Evolutionary conservation across 345 rosid genomes (phyloP).

Genomic region (Salix dunnii): DNA sequence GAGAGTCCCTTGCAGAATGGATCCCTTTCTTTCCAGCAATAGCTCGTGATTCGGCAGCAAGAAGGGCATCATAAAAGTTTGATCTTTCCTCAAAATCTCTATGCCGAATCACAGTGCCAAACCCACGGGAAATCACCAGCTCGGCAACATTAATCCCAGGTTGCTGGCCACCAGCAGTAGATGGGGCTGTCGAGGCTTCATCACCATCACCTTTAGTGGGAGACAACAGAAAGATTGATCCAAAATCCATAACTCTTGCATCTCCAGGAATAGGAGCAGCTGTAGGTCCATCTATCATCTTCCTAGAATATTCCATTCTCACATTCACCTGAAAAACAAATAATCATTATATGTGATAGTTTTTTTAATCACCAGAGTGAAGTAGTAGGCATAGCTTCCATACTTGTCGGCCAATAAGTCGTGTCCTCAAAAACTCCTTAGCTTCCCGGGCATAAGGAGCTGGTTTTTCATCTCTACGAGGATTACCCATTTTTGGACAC

Average conservation of each 20-base stretch:
- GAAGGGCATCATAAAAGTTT: constrained; percentile 79
- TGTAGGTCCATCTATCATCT: constrained; percentile 61
- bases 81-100: constrained; percentile 98
- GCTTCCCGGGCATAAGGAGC: constrained; percentile 96
- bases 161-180: constrained; percentile 40
- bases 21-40: constrained; percentile 65
- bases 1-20: constrained; percentile 78
- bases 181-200: constrained; percentile 47
- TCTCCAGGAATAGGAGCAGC: constrained; percentile 56
- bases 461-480: constrained; percentile 84
- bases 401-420: constrained; percentile 78
- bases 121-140: constrained; percentile 74
- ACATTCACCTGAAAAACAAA: constrained; percentile 60
- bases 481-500: constrained; percentile 86
- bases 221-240: constrained; percentile 75
- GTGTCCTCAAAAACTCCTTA: constrained; percentile 74
- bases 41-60: constrained; percentile 94
- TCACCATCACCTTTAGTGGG: constrained; percentile 55
- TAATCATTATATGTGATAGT: neutral
- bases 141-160: constrained; percentile 78
- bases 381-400: neutral
- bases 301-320: constrained; percentile 94
- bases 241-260: constrained; percentile 87
- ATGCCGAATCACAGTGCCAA: constrained; percentile 72
- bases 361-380: neutral